phyloP scores from a whole-genome alignment of 2,329 filamentous ascomycete species.

The Apiospora kogelbergensis region DNA sequence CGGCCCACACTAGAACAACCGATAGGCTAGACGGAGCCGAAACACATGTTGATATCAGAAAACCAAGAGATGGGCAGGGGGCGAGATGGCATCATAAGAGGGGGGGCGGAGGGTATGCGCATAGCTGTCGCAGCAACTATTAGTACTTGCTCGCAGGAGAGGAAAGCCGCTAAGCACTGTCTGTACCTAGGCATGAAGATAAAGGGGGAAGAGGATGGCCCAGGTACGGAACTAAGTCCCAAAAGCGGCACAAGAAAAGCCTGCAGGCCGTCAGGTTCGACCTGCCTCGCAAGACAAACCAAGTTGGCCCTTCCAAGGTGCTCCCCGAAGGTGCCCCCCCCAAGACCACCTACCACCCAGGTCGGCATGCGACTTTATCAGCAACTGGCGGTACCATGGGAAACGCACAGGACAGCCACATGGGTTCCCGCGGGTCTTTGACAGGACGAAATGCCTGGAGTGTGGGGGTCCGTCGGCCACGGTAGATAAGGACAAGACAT shows the following conservation, averaged over 20 bases:
- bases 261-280: background rate
- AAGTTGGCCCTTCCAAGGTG: background rate
- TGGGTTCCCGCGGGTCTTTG: slow-evolving; percentile 9
- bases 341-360: background rate
- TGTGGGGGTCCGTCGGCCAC: background rate
- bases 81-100: background rate
- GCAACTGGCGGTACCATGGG: background rate
- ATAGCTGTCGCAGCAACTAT: background rate
- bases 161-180: background rate
- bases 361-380: slow-evolving; percentile 11
- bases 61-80: slow-evolving; percentile 16
- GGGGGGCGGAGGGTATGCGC: background rate
- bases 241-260: slow-evolving; percentile 4
- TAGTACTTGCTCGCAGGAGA: background rate
- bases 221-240: background rate
- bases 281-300: background rate
- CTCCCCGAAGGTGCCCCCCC: no score
- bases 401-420: slow-evolving; percentile 10
- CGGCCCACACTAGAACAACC: slow-evolving; percentile 28
- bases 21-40: slow-evolving; percentile 28
- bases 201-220: background rate
- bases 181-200: background rate
- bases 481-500: slow-evolving; percentile 11
- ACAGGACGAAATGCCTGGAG: background rate
- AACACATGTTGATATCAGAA: slow-evolving; percentile 19